These are phyloP conservation scores for Suhomyces guaymorum DNA, from an alignment of 1,139 yeast species.

Conservation along the genomic window DNA sequence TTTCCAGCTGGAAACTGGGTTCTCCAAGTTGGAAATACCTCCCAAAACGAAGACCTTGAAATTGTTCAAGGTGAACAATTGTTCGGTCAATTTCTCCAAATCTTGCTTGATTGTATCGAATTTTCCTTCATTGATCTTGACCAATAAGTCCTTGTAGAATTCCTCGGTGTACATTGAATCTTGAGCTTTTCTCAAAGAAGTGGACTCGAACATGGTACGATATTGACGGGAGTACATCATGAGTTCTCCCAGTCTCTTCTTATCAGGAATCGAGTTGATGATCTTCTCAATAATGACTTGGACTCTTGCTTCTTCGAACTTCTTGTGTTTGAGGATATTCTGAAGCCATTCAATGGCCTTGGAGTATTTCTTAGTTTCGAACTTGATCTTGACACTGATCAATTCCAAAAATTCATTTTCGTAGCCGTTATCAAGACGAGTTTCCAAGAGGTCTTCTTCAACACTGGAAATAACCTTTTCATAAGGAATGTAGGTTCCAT, in stretches of 20 bases:
- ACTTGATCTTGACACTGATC: constrained; percentile 60
- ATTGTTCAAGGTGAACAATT: constrained; percentile 60
- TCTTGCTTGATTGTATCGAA: constrained; percentile 50
- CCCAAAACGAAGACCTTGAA: constrained; percentile 74
- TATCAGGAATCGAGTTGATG: constrained; percentile 73
- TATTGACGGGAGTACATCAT: constrained; percentile 67
- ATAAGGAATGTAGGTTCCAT: constrained; percentile 58
- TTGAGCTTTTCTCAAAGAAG: constrained; percentile 66
- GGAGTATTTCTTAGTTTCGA: constrained; percentile 60
- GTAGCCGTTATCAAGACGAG: constrained; percentile 56
- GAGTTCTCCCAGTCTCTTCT: constrained; percentile 74
- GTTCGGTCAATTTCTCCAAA: constrained; percentile 56
- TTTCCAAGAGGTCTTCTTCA: constrained; percentile 71
- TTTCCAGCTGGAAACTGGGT: constrained; percentile 68
- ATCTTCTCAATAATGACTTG: constrained; percentile 71
- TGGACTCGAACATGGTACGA: constrained; percentile 52
- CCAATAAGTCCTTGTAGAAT: constrained; percentile 51
- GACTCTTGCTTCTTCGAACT: constrained; percentile 73
- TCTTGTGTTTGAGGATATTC: constrained; percentile 61
- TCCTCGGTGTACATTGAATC: constrained; percentile 67
- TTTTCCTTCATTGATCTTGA: constrained; percentile 53
- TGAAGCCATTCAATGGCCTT: constrained; percentile 77
- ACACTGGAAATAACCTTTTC: constrained; percentile 74
- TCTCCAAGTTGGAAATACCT: constrained; percentile 49
- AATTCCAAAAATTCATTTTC: constrained; percentile 66